These are phyloP conservation scores for Trametes cubensis DNA, from an alignment of 768 basidiomycete genomes.

Conservation along the genomic window DNA sequence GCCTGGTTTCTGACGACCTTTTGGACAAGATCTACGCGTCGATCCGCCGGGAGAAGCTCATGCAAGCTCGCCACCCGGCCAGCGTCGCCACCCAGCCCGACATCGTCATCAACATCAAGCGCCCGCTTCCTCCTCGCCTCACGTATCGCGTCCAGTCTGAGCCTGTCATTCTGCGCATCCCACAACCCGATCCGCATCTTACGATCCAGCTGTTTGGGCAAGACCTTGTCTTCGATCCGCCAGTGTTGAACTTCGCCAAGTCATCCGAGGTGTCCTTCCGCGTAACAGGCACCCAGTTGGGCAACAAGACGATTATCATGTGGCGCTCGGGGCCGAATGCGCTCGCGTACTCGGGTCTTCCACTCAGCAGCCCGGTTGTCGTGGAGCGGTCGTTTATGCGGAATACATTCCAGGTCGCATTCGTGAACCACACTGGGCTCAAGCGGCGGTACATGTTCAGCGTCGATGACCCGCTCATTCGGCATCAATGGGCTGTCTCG, in stretches of 20 bases:
- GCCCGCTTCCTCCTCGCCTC: slow-evolving; percentile 72
- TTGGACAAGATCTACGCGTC: slow-evolving; percentile 80
- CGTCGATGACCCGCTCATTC: slow-evolving; percentile 76
- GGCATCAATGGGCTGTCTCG: slow-evolving; percentile 72
- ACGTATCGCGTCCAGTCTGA: slow-evolving; percentile 91
- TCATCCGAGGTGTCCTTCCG: slow-evolving; percentile 87
- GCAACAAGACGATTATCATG: slow-evolving; percentile 81
- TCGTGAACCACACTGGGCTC: slow-evolving; percentile 62
- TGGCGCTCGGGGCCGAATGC: slow-evolving; percentile 84
- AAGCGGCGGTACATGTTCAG: slow-evolving; percentile 96
- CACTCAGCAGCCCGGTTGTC: slow-evolving; percentile 72
- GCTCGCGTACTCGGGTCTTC: slow-evolving; percentile 77
- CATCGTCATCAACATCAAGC: slow-evolving; percentile 68
- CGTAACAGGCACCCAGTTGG: slow-evolving; percentile 83
- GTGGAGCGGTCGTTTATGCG: slow-evolving; percentile 96
- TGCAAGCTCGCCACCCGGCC: slow-evolving; percentile 62
- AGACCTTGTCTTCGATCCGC: slow-evolving; percentile 87
- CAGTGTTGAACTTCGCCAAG: slow-evolving; percentile 75
- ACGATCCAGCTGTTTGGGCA: slow-evolving; percentile 84
- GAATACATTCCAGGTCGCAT: slow-evolving; percentile 93
- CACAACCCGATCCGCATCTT: slow-evolving; percentile 81
- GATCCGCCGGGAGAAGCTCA: slow-evolving; percentile 69
- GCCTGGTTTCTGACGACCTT: slow-evolving; percentile 71
- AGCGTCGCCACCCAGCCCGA: slow-evolving; percentile 44
- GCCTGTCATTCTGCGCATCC: slow-evolving; percentile 82